Conservation (phyloP, 495 filamentous ascomycete genomes). For the Xylaria longipes region DNA sequence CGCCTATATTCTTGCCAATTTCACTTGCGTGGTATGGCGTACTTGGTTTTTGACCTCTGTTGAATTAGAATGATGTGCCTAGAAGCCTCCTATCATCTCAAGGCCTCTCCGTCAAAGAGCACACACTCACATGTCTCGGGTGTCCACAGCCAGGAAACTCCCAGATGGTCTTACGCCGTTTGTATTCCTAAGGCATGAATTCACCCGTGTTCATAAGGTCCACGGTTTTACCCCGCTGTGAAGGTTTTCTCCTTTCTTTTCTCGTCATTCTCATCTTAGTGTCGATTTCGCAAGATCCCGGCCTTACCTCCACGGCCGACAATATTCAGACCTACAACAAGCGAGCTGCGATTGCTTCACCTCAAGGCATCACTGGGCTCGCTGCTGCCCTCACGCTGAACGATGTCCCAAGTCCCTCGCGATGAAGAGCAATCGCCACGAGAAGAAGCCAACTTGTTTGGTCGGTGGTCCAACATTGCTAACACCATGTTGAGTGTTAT, state of each 20-base stretch:
- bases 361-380: not conserved
- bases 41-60: not conserved
- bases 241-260: not conserved
- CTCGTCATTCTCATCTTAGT: not conserved
- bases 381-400: not conserved
- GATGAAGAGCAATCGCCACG: not conserved
- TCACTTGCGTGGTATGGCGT: not conserved
- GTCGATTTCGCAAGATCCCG: not conserved
- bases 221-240: not conserved
- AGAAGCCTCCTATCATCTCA: not conserved
- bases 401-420: not conserved
- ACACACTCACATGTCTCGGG: not conserved
- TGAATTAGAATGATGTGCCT: not conserved
- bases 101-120: not conserved
- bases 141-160: not conserved
- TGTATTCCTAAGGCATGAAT: not conserved
- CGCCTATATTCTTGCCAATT: not conserved
- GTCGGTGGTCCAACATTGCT: not conserved
- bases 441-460: not conserved
- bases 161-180: not conserved
- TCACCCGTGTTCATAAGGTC: not conserved
- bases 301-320: not conserved
- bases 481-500: not conserved
- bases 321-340: not conserved
- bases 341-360: not conserved